A percentile compares a stretch with the other conserved stretches of the same genome.
Conservation (phyloP, 805 yeast species). For the Candida montana region DNA sequence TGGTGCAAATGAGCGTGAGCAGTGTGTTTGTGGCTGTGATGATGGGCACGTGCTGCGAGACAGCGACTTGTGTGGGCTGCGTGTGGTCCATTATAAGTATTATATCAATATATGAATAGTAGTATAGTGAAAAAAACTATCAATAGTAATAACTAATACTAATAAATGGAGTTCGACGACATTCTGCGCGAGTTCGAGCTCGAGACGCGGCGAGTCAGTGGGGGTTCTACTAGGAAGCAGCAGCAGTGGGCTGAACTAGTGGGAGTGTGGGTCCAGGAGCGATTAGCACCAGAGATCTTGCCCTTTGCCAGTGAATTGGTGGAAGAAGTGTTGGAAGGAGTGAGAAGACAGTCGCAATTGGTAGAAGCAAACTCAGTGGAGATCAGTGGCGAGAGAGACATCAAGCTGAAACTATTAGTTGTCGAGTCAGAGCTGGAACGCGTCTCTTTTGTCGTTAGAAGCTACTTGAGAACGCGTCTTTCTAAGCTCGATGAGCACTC, state of each 20-base stretch:
- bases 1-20: conserved; percentile 56
- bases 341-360: conserved; percentile 67
- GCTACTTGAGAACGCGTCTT: conserved; percentile 69
- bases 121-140: too few relatives aligned
- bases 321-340: conserved; percentile 48
- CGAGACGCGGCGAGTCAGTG: conserved; percentile 29
- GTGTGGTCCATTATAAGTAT: neutral
- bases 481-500: conserved; percentile 67
- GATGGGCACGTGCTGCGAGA: conserved; percentile 27
- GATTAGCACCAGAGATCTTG: conserved; percentile 82
- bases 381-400: conserved; percentile 54
- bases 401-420: conserved; percentile 73
- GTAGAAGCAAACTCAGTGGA: conserved; percentile 78
- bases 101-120: neutral
- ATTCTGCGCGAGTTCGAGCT: conserved; percentile 62
- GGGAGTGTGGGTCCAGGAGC: conserved; percentile 73
- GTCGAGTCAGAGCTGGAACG: conserved; percentile 91
- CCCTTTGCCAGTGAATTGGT: conserved; percentile 63
- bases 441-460: conserved; percentile 71
- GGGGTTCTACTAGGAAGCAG: conserved; percentile 12
- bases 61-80: neutral
- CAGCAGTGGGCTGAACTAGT: conserved; percentile 34
- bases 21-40: conserved; percentile 26
- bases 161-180: conserved; percentile 49
- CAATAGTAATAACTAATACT: neutral